These are phyloP conservation scores for Podaxis sp. DNA, from an alignment of 768 basidiomycete species.

Conservation along the genomic window DNA sequence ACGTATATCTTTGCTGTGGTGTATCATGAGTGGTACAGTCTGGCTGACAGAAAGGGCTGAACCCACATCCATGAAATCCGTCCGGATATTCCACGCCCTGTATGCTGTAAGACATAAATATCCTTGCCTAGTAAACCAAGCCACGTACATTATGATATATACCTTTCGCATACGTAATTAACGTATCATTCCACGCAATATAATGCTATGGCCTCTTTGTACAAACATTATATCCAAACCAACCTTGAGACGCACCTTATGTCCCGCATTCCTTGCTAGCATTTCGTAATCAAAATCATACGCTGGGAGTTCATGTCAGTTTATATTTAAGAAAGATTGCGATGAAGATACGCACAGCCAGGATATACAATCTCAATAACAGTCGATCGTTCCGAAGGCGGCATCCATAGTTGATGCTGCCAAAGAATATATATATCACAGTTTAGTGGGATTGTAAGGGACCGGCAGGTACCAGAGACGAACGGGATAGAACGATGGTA, in stretches of 20 bases:
- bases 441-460: no score
- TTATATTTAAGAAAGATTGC: neutral
- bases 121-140: neutral
- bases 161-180: slow-evolving; percentile 34
- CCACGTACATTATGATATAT: slow-evolving; percentile 25
- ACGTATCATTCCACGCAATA: slow-evolving; percentile 68
- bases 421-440: neutral
- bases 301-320: slow-evolving; percentile 21
- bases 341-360: slow-evolving; percentile 33
- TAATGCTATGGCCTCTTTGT: slow-evolving; percentile 40
- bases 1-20: slow-evolving; percentile 48
- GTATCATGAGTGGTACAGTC: neutral
- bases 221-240: neutral
- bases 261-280: slow-evolving; percentile 39
- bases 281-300: slow-evolving; percentile 40
- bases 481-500: neutral
- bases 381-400: slow-evolving; percentile 55
- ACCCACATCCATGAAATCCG: slow-evolving; percentile 12
- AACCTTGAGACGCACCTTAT: slow-evolving; percentile 26
- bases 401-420: slow-evolving; percentile 68
- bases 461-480: neutral
- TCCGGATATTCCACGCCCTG: slow-evolving; percentile 58
- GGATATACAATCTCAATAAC: slow-evolving; percentile 74
- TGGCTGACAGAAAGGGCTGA: neutral
- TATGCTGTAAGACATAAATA: slow-evolving; percentile 32